Evolutionary conservation across 2,329 filamentous ascomycete species (phyloP).

Genomic region (Pseudonectria foliicola): DNA sequence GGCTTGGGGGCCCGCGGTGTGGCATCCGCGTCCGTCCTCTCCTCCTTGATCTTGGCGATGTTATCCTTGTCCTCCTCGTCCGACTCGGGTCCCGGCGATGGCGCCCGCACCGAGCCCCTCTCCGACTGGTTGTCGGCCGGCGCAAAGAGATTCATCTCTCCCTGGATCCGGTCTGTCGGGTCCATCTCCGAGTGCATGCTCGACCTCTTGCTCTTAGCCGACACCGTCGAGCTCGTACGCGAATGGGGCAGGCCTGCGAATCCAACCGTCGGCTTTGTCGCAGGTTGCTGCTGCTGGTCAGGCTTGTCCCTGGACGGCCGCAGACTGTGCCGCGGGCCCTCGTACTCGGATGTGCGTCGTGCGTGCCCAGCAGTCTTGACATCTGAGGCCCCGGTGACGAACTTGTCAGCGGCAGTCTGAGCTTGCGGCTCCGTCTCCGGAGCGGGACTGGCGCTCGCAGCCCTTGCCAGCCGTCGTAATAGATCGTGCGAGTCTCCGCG

Average conservation of each 20-base stretch:
- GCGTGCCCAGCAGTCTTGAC: constrained; percentile 12
- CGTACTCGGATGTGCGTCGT: constrained; percentile 9
- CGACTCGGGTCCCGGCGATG: constrained; percentile 32
- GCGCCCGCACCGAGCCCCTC: constrained; percentile 44
- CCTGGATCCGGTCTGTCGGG: constrained; percentile 49
- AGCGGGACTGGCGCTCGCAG: constrained; percentile 38
- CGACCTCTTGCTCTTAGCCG: constrained; percentile 40
- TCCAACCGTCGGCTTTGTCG: constrained; percentile 35
- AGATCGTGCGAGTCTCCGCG: constrained; percentile 40
- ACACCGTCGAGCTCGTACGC: constrained; percentile 38
- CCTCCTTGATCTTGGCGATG: constrained; percentile 13
- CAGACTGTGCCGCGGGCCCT: constrained; percentile 8
- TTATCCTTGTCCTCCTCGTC: constrained; percentile 23
- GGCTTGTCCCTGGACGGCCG: constrained; percentile 15
- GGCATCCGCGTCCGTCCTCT: constrained; percentile 29
- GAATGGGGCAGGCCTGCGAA: constrained; percentile 34
- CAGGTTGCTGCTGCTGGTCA: constrained; percentile 2
- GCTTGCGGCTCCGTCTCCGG: constrained; percentile 19
- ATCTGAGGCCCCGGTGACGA: constrained; percentile 5
- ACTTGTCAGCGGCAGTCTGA: constrained; percentile 6
- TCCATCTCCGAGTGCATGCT: constrained; percentile 46
- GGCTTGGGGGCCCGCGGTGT: constrained; percentile 40
- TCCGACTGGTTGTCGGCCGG: constrained; percentile 49
- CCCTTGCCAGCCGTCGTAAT: constrained; percentile 42
- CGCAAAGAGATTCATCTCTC: constrained; percentile 50